Evolutionary conservation across 2,329 filamentous ascomycete species (phyloP), one percentile per base, ranked within the genome.

Genomic region (Monilinia fructicola): DNA sequence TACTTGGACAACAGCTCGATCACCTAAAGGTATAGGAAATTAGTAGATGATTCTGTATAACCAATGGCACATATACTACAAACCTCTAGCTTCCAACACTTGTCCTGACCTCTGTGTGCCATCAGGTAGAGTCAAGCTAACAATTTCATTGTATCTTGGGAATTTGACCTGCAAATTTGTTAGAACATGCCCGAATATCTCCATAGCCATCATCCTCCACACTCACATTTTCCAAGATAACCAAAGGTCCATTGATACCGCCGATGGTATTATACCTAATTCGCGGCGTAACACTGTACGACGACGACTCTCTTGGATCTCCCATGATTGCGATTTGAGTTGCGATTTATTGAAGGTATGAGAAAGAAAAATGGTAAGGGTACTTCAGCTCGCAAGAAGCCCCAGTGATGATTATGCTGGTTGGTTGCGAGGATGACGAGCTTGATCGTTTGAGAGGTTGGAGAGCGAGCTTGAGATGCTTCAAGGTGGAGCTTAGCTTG

Each of bases 191-290:
- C n/a, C 38, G 46, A 3, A 18, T 35, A 12, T 21, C 28, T 16
- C 26, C 16, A 18, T 56, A 11, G 16, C 11, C 28, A 35, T 26
- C 58, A 23, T 16, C 7, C 18, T n/a, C 38, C 42, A 69, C 69
- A 81, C 88, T 73, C 79, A 96, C 94, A 86, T 96, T 96, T 79
- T 98, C 95, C 73, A 99, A 87, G 77, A 99, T 94, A 78, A 99
- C 95, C 80, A 99, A 87, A 76, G 95, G 95, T 68, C 95, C 95
- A 82, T 99, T 99, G 81, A 99, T 90, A 83, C 94, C 94, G 77
- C 93, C 92, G 78, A 99, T 93, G 75, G 95, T 99, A 84, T 99
- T 99, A 87, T 99, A 99, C 76, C 90, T 89, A 81, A 98, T 85
- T 78, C 88, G 83, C 73, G 89, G 89, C 77, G 87, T 85, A 78